Conservation (phyloP, 1,139 yeast species). For the Debaryomycetaceae sp. region DNA sequence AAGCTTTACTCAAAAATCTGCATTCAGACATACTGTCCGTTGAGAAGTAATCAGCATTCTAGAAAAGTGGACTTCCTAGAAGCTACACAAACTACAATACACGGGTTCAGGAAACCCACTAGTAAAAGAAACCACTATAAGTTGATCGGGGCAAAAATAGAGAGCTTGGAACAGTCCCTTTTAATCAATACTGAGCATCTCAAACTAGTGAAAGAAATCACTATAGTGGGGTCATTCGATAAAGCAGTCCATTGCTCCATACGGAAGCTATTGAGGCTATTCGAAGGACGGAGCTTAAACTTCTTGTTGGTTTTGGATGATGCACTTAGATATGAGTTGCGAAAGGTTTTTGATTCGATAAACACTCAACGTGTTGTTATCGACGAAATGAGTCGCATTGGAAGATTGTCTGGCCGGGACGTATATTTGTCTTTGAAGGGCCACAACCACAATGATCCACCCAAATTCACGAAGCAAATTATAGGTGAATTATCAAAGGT, state of each 20-base stretch:
- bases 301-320: slow-evolving; percentile 14
- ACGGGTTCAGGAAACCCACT: slow-evolving; percentile 5
- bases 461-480: not conserved
- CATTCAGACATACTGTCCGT: slow-evolving; percentile 22
- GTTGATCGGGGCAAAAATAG: slow-evolving; percentile 29
- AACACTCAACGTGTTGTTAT: slow-evolving; percentile 9
- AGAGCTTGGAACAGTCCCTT: slow-evolving; percentile 24
- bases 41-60: slow-evolving; percentile 8
- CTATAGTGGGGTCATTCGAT: slow-evolving; percentile 15
- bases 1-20: slow-evolving; percentile 28
- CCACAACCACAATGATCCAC: not conserved
- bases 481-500: slow-evolving; percentile 3
- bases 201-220: slow-evolving; percentile 19
- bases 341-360: slow-evolving; percentile 6
- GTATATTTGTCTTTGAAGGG: not conserved
- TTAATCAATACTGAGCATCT: slow-evolving; percentile 25
- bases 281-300: slow-evolving; percentile 5
- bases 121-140: slow-evolving; percentile 16
- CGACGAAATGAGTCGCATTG: slow-evolving; percentile 6
- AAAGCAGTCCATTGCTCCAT: not conserved
- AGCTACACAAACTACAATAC: slow-evolving; percentile 6
- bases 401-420: not conserved
- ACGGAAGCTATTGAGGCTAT: slow-evolving; percentile 1
- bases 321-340: slow-evolving; percentile 9
- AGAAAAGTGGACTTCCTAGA: slow-evolving; percentile 7